phyloP scores from a whole-genome alignment of 495 filamentous ascomycete species.

The Terfezia boudieri region DNA sequence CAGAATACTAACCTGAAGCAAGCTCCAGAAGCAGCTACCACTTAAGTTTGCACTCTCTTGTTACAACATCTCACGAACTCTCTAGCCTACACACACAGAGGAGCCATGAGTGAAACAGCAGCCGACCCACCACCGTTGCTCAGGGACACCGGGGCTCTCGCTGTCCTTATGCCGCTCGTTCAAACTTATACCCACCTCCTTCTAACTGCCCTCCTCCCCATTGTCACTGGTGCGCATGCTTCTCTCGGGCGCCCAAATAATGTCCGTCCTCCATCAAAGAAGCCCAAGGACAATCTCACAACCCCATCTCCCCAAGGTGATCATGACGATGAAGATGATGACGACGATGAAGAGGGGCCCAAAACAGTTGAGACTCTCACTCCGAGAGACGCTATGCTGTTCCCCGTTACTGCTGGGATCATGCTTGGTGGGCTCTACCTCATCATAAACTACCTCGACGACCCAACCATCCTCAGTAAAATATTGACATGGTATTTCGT shows the following conservation, averaged over 20 bases:
- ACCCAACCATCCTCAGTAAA: conserved; percentile 61
- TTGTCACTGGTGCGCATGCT: conserved; percentile 47
- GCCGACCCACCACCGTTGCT: background rate
- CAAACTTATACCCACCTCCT: conserved; percentile 47
- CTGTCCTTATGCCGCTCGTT: conserved; percentile 20
- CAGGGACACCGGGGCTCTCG: background rate
- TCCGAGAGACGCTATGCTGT: conserved; percentile 64
- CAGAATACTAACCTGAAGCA: no score
- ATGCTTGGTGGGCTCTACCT: conserved; percentile 63
- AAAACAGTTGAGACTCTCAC: conserved; percentile 52
- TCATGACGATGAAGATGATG: conserved; percentile 14
- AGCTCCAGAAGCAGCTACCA: no score
- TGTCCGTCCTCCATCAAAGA: conserved; percentile 10
- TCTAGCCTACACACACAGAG: background rate
- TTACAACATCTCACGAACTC: no score
- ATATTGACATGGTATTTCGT: conserved; percentile 73
- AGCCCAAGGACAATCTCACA: conserved; percentile 23
- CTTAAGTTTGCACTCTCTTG: no score
- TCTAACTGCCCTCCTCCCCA: conserved; percentile 44
- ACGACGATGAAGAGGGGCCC: conserved; percentile 34
- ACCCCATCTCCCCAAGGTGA: conserved; percentile 1
- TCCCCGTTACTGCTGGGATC: conserved; percentile 58
- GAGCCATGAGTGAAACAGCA: background rate
- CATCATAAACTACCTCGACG: conserved; percentile 70
- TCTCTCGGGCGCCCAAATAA: conserved; percentile 43